Evolutionary conservation across 2,329 filamentous ascomycete genomes (phyloP), one percentile per base, ranked within the genome.

Genomic region (Hypomyces rosellus): DNA sequence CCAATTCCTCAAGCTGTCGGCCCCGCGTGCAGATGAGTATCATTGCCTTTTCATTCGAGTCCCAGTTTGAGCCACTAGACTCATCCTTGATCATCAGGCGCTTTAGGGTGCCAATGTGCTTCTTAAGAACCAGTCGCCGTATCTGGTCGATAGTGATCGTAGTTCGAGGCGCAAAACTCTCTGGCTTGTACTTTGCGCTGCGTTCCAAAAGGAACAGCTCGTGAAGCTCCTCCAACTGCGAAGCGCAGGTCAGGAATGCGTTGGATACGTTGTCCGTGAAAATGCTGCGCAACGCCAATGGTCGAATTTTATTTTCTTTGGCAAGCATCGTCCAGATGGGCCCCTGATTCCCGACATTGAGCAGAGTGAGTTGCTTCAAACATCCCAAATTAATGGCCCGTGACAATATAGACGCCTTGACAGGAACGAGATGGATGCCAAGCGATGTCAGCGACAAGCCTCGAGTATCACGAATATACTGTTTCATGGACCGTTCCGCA

Each of bases 261-360:
- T 64, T 57, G 0, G 79, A 78, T 16, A 84, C 81, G 54, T 85
- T 77, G 59, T 86, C 83, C 0, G 81, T 85, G 56, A 79, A 80
- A 49, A 86, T 77, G 54, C 75, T 79, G 45, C 73, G 70, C 39
- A 86, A 63, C 0, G 75, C 70, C 38, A 85, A 65, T 0, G 77
- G 74, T 8, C 69, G 64, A 1, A 68, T 58, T 46, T 71, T 72
- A 60, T 84, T 81, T 57, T 82, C 73, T 55, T 75, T 78, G 15
- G 72, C 65, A 39, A 86, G 64, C 49, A 78, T 64, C 2, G 70
- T 68, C 83, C 83, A 86, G 54, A 86, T 76, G 0, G 75, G 68
- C 25, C 71, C 71, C 61, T 86, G 83, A 5, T 76, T 70, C 1
- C 83, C 83, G 15, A 85, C 81, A 54, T 82, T 84, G 42, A 86